Percentiles rank a stretch among this genome's conserved stretches.
Conservation (phyloP, 306 rosid species). For the Cicer arietinum region DNA sequence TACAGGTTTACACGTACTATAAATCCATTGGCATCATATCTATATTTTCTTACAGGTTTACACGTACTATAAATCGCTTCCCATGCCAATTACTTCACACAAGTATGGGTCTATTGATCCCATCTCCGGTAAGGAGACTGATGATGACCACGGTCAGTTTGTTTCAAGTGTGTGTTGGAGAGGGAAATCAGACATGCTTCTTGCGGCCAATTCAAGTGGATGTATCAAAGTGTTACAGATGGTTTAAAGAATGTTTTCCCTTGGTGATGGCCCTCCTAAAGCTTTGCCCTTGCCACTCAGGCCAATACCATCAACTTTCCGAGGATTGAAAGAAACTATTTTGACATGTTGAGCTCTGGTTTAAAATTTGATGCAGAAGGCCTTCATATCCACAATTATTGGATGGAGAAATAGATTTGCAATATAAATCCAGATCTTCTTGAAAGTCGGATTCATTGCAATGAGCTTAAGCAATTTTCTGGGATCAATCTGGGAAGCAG, state of each 20-base stretch:
- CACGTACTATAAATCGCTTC: slow-evolving; percentile 81
- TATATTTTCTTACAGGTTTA: slow-evolving; percentile 66
- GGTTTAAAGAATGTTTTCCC: slow-evolving; percentile 54
- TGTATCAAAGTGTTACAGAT: slow-evolving; percentile 84
- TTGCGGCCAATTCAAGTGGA: slow-evolving; percentile 94
- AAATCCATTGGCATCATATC: slow-evolving; percentile 49
- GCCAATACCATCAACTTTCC: slow-evolving; percentile 39
- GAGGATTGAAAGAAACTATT: slow-evolving; percentile 35
- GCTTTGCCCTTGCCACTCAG: slow-evolving; percentile 35
- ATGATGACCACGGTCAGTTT: slow-evolving; percentile 81
- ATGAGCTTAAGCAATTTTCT: slow-evolving; percentile 39
- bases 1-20: slow-evolving; percentile 84
- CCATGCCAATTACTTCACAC: slow-evolving; percentile 84
- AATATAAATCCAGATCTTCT: slow-evolving; percentile 32
- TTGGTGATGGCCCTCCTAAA: slow-evolving; percentile 27
- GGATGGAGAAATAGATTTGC: slow-evolving; percentile 42
- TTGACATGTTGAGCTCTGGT: slow-evolving; percentile 38
- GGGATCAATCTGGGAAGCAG: slow-evolving; percentile 34
- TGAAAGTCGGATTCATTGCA: slow-evolving; percentile 37
- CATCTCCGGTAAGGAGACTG: slow-evolving; percentile 82
- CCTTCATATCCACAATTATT: slow-evolving; percentile 27
- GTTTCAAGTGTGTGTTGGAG: slow-evolving; percentile 98
- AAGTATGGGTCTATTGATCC: slow-evolving; percentile 89
- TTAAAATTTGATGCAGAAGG: slow-evolving; percentile 36
- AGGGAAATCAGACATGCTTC: slow-evolving; percentile 81